Evolutionary conservation across 306 rosid species (phyloP), one percentile per base, ranked within the genome.

Genomic region (Castanea crenata): DNA sequence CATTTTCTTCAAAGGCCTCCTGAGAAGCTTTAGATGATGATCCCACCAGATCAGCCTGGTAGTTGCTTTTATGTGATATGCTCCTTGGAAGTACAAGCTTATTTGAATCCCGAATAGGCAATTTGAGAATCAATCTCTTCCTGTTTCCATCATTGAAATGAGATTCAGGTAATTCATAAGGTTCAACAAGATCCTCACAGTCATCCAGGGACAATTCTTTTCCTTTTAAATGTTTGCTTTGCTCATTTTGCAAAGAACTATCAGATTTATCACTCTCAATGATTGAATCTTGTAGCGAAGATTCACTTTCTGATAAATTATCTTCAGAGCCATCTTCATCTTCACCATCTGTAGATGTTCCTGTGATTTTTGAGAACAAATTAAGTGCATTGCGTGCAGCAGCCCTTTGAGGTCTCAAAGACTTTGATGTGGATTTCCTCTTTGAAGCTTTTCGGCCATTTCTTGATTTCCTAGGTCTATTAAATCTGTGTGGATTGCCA

Each of bases 321-420:
- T 79, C 89, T 76, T 82, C 92, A 11, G 79, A 80, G 79, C 87
- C 92, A 78, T 91, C 91, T 75, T 96, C 98, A 79, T 83, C 91
- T 86, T 93, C 99, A 67, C 85, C 92, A 79, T 88, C 99, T 51
- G 91, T 83, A 79, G 90, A 89, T 16, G 90, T 85, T 69, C 97
- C 97, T 3, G 92, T 89, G 80, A 96, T 88, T 87, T 89, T 93
- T 32, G 98, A 93, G 78, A 96, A 90, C 79, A 93, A 81, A 81
- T 80, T 85, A 58, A 92, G 93, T 46, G 98, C 99, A 79, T 96
- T 93, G 75, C 92, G 94, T 51, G 99, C 99, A 51, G 99, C 98
- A 80, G 92, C 97, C 81, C 99, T 89, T 88, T 79, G 97, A 76
- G 99, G 99, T 85, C 99, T 89, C 76, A 90, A 86, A 72, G 96